Base-by-base conservation (phyloP, 257 asterid species). In the Plantago major region DNA sequence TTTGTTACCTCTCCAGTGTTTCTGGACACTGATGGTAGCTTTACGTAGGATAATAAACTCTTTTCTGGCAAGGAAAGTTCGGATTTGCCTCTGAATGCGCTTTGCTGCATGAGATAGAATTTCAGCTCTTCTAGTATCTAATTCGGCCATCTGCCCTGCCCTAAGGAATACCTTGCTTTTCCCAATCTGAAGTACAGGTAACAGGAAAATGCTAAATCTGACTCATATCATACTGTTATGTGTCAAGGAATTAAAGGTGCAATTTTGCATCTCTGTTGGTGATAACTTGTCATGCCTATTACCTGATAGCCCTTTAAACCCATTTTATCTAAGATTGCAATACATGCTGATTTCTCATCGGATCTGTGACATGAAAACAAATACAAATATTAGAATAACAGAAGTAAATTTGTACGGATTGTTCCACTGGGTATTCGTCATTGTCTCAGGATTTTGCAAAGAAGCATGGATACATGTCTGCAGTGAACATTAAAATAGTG, bases 91-190 rank as follows among this genome's bases (percentile, higher is more conserved):
- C 77, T 92, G 98, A 57, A 92, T 76, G 70, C 78, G 74, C 75
- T 69, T 86, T 37, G 84, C 94, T 37, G 97, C 97, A 69, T 63
- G 81, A 67, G 88, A 94, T 68, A 88, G 71, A 66, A 92, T 74
- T 79, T 88, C 96, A 67, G 97, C 84, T 69, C 97, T 75, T 73
- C 95, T 76, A 74, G 97, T 92, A 73, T 89, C 98, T 78, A 88
- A 71, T 65, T 89, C 96, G 37, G 98, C 98, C 95, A 91, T 91
- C 80, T 91, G 97, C 46, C 98, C 98, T 19, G 98, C 98, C 81
- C 98, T 78, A 45, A 91, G 95, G 69, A 92, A 92, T 22, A 89
- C 94, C 82, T 92, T 92, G 72, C 82, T 80, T 77, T 89, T 92
- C 70, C 98, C 98, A 58, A 88, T 86, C 97, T 92, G 79, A 66